Percentiles rank a stretch among this genome's conserved stretches.
Evolutionary conservation across 2,329 filamentous ascomycete species (phyloP).

Genomic region (Trichoderma sp.): DNA sequence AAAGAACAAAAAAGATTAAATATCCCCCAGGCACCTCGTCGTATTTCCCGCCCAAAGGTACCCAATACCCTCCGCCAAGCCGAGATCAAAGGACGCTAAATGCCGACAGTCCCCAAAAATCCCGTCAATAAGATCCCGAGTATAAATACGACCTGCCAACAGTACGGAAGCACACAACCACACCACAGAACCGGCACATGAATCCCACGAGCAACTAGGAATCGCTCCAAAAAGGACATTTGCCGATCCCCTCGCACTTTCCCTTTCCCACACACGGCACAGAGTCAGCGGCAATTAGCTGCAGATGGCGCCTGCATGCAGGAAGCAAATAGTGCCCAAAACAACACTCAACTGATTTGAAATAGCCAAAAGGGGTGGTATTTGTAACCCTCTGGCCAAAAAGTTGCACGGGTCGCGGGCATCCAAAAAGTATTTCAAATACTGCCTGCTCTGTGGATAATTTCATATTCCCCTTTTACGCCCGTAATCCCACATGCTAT

Average conservation of each 20-base stretch:
- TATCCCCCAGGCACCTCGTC: not conserved
- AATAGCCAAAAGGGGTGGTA: not conserved
- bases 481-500: not conserved
- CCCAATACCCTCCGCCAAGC: not conserved
- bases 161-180: no score
- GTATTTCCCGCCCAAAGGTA: not conserved
- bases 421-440: slow-evolving; percentile 13
- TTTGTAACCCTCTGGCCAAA: not conserved
- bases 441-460: not conserved
- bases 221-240: not conserved
- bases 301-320: not conserved
- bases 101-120: slow-evolving; percentile 3
- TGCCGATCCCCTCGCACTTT: not conserved
- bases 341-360: not conserved
- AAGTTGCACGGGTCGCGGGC: not conserved
- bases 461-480: not conserved
- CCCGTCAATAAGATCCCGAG: not conserved
- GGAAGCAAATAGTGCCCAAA: not conserved
- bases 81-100: not conserved
- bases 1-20: no score
- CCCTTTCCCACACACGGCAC: not conserved
- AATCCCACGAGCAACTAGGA: not conserved
- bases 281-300: not conserved
- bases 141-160: no score
- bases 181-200: not conserved